Evolutionary conservation across 345 rosid species (phyloP), one percentile per base, ranked within the genome.

Genomic region (Populus alba): DNA sequence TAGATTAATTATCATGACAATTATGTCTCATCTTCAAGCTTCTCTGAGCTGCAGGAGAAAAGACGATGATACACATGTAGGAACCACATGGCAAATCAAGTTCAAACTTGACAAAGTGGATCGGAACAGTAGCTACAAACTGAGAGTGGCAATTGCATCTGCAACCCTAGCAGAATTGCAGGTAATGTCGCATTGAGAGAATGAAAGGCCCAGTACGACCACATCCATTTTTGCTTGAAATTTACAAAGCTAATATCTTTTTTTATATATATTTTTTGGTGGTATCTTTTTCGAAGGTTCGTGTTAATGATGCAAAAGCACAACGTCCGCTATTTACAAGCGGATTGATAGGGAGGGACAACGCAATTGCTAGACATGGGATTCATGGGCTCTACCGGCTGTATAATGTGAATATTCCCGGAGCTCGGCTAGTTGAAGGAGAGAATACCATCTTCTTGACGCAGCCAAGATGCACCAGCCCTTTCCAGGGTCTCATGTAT

Each of bases 1-100:
- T 27, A 16, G 51, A n/a, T 9, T 63, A 53, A 37, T 6, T n/a
- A n/a, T 55, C 17, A 66, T n/a, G 20, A 66, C 37, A 33, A 66
- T 23, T 53, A 17, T 41, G 1, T 68, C 16, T 25, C 20, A 17
- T 12, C 17, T n/a, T 41, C 72, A 63, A 71, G 27, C 45, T 29
- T 66, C 27, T n/a, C 39, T 45, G 1, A 29, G 25, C 74, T 31
- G 27, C 83, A 90, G 92, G 89, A 78, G 71, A 75, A 82, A 68
- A 75, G 88, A 79, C 33, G 78, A 81, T 43, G 78, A 61, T 43
- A 73, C 87, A 23, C 77, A 81, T 78, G 85, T 78, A 45, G 92
- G 91, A 81, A 73, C 81, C 3, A 77, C 81, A 7, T 81, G 84
- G 84, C 80, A 77, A 38, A 77, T 81, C 65, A 74, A 77, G 75